phyloP scores from a whole-genome alignment of 1,139 yeast genomes.

The Debaryomycetaceae sp. region DNA sequence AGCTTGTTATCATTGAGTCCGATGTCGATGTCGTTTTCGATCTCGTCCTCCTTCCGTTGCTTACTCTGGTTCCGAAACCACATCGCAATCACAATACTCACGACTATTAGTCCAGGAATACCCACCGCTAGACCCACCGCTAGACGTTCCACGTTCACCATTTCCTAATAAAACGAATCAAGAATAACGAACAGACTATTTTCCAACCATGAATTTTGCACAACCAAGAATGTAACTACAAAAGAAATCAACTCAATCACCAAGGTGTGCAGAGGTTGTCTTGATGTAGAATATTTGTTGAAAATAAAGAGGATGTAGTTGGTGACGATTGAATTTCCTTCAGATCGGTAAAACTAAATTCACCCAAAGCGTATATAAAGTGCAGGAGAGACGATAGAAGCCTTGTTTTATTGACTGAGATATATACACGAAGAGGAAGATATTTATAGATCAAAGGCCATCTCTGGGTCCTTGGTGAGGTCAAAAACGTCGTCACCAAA shows the following conservation, averaged over 20 bases:
- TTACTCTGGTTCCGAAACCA: slow-evolving; percentile 32
- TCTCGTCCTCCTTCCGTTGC: slow-evolving; percentile 31
- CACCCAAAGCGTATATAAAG: neutral
- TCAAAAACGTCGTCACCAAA: slow-evolving; percentile 42
- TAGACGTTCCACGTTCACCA: slow-evolving; percentile 20
- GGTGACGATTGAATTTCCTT: neutral
- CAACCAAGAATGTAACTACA: neutral
- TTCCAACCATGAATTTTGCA: neutral
- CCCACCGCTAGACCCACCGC: slow-evolving; percentile 47
- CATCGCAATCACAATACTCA: slow-evolving; percentile 18
- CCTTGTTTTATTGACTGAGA: too few relatives aligned
- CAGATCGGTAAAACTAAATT: neutral
- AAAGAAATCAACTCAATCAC: neutral
- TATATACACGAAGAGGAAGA: neutral
- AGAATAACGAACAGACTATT: neutral
- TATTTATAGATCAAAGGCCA: slow-evolving; percentile 27
- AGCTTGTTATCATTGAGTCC: slow-evolving; percentile 38
- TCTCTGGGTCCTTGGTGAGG: slow-evolving; percentile 48
- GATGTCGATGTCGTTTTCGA: slow-evolving; percentile 30
- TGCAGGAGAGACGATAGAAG: neutral
- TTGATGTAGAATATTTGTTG: neutral
- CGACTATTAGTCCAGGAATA: slow-evolving; percentile 31
- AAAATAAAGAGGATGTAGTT: too few relatives aligned
- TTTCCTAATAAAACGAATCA: slow-evolving; percentile 4
- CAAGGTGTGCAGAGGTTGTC: neutral